phyloP scores from a whole-genome alignment of 345 rosid genomes.

The Rhodomyrtus tomentosa region DNA sequence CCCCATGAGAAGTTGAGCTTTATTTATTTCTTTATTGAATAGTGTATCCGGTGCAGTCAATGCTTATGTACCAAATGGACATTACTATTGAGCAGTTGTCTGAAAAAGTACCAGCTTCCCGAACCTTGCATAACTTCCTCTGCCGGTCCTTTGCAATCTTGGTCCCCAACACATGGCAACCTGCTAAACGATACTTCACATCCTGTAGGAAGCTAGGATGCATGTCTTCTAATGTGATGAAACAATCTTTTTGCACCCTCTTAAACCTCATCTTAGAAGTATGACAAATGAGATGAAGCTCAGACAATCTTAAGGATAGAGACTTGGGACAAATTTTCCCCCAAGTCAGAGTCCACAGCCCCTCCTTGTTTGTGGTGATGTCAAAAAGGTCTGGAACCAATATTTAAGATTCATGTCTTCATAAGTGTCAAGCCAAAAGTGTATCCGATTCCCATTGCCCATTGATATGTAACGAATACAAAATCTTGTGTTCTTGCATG shows the following conservation, averaged over 20 bases:
- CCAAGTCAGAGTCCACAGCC: background rate
- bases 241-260: background rate
- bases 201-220: background rate
- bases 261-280: background rate
- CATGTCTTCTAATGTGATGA: background rate
- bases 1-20: too few relatives aligned
- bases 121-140: background rate
- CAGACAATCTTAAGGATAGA: background rate
- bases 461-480: fast-evolving
- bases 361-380: background rate
- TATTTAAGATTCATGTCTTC: background rate
- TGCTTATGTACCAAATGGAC: too few relatives aligned
- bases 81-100: too few relatives aligned
- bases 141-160: background rate
- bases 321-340: background rate
- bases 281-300: background rate
- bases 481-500: background rate
- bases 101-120: too few relatives aligned
- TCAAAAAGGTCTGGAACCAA: background rate
- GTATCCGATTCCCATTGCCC: background rate
- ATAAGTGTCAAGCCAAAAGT: background rate
- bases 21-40: too few relatives aligned
- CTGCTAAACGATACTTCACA: background rate
- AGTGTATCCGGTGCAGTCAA: too few relatives aligned
- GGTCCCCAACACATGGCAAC: background rate